phyloP scores from a whole-genome alignment of 2,329 filamentous ascomycete genomes.

The Trichoderma brevicompactum region DNA sequence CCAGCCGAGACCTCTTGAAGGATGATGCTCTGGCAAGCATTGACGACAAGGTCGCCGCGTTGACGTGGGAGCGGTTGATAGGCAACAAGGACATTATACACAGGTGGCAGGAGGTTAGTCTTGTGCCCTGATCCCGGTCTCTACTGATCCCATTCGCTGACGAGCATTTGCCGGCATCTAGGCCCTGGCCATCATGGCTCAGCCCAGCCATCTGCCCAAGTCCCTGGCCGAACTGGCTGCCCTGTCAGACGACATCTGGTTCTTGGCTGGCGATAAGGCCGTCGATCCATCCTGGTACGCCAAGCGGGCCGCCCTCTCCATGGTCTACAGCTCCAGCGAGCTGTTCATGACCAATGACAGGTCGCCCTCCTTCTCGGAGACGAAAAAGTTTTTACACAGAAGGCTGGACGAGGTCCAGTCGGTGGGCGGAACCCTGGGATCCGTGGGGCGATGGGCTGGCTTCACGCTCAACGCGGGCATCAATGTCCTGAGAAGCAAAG shows the following conservation, averaged over 20 bases:
- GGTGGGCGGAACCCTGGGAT: conserved; percentile 64
- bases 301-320: conserved; percentile 60
- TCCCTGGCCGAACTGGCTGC: conserved; percentile 79
- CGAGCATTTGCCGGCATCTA: conserved; percentile 41
- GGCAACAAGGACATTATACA: conserved; percentile 74
- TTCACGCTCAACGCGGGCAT: conserved; percentile 78
- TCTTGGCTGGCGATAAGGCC: conserved; percentile 77
- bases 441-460: conserved; percentile 75
- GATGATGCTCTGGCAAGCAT: conserved; percentile 50
- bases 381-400: conserved; percentile 77
- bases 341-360: conserved; percentile 92
- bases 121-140: conserved; percentile 4
- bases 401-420: conserved; percentile 71
- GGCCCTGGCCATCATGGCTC: conserved; percentile 89
- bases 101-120: conserved; percentile 79
- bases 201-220: conserved; percentile 74
- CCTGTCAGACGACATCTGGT: conserved; percentile 91
- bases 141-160: neutral
- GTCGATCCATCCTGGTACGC: conserved; percentile 90
- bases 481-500: conserved; percentile 87
- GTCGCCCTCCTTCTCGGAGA: conserved; percentile 73
- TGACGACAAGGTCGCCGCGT: conserved; percentile 66
- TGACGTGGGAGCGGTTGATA: conserved; percentile 77
- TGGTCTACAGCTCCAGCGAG: conserved; percentile 73
- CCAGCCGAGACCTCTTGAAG: conserved; percentile 47